Evolutionary conservation across 2,329 filamentous ascomycete species (phyloP), one percentile per base, ranked within the genome.

Genomic region (Cladosporium oxysporum): DNA sequence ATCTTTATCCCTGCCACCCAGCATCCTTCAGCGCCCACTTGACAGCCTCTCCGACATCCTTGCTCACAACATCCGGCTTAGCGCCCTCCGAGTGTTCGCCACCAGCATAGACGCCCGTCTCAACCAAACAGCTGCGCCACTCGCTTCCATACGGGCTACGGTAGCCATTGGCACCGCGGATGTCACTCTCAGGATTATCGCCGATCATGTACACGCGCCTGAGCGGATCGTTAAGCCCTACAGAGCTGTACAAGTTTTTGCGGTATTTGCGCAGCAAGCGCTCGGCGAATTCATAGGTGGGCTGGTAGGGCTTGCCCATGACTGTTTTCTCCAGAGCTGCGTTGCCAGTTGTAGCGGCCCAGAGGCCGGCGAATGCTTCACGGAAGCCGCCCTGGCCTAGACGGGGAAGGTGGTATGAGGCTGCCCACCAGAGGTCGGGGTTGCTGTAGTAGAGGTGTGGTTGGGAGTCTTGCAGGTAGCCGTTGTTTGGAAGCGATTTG

Each of bases 331-430:
- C 35, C 5, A 65, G 82, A n/a, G 80, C 73, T 21, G 81, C 73
- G 50, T 55, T 57, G 3, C 84, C 88, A 0, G 92, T 96, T 5
- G 91, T 81, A 23, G 88, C 87, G 6, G 81, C 77, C 92, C 93
- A 97, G 1, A 95, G 85, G 0, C 93, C 93, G 69, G 89, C 86
- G 18, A 98, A 80, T 0, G 93, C 91, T 53, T 90, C 90, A 68
- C 91, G 87, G 79, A 98, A 98, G 0, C 91, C 93, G 21, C 95
- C 95, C 77, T 97, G 95, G 0, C 94, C 95, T 50, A 98, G 86
- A 5, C 95, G 89, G 33, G 94, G 92, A 59, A 94, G 85, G 67
- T 91, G 91, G 77, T 96, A 94, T 37, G 86, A 87, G 0, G 93
- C 90, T 61, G 92, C 91, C 93, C 93, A 99, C 73, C 93, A 85